Conservation (phyloP, 2,329 filamentous ascomycete genomes). For the Graphilbum sp. region DNA sequence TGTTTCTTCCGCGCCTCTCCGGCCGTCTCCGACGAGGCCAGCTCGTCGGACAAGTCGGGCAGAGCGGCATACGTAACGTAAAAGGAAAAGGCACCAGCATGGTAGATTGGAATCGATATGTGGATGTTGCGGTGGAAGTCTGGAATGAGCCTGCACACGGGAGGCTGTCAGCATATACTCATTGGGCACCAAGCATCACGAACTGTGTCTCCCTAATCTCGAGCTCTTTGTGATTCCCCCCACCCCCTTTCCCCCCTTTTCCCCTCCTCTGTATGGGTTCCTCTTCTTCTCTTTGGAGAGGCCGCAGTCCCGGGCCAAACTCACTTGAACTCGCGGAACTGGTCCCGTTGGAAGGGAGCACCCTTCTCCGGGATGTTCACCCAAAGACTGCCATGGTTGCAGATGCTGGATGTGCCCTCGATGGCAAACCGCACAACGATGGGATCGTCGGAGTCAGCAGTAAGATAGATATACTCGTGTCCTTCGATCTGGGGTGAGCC, state of each 20-base stretch:
- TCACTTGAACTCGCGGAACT: constrained; percentile 82
- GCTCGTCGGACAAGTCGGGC: constrained; percentile 52
- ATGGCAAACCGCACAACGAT: constrained; percentile 78
- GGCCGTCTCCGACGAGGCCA: constrained; percentile 22
- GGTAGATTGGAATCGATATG: constrained; percentile 72
- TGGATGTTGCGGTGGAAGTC: constrained; percentile 87
- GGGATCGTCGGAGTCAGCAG: constrained; percentile 54
- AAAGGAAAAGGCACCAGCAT: constrained; percentile 80
- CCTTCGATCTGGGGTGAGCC: constrained; percentile 70
- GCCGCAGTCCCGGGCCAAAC: no score
- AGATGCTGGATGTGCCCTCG: constrained; percentile 90
- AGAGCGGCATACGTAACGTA: constrained; percentile 86
- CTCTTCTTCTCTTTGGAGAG: no score
- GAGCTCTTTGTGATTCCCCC: no score
- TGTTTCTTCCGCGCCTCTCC: constrained; percentile 38
- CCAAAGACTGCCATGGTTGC: constrained; percentile 86
- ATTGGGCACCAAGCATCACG: no score
- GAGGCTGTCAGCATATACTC: no score
- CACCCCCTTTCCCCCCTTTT: no score
- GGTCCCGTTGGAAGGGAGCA: constrained; percentile 56
- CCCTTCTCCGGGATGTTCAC: constrained; percentile 79
- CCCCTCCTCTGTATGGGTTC: no score
- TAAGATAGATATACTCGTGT: constrained; percentile 82
- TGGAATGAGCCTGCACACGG: constrained; percentile 61
- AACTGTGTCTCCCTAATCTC: not conserved